phyloP scores from a whole-genome alignment of 1,139 yeast genomes.

The Taphrina pruni region DNA sequence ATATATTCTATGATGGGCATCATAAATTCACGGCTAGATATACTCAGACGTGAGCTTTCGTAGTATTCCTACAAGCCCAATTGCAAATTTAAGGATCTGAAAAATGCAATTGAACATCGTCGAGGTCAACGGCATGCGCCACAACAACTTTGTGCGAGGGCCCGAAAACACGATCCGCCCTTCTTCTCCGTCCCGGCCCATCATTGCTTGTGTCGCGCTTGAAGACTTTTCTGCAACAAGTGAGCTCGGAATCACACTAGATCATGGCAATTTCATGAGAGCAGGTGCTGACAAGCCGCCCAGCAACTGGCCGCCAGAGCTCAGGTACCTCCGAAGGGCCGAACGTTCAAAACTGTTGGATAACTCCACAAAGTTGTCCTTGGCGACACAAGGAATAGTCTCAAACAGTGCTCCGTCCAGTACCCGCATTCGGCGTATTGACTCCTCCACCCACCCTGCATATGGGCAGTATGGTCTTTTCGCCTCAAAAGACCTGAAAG shows the following conservation, averaged over 20 bases:
- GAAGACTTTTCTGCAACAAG: too few relatives aligned
- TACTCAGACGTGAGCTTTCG: too few relatives aligned
- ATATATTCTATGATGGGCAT: too few relatives aligned
- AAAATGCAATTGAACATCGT: too few relatives aligned
- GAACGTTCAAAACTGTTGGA: background rate
- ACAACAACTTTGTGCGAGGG: too few relatives aligned
- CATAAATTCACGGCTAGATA: too few relatives aligned
- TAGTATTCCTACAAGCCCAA: too few relatives aligned
- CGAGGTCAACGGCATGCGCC: too few relatives aligned
- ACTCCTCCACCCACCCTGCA: slow-evolving; percentile 49
- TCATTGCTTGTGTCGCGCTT: too few relatives aligned
- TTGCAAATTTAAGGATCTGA: too few relatives aligned
- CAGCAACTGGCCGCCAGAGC: slow-evolving; percentile 11
- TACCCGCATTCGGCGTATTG: slow-evolving; percentile 41
- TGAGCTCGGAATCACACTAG: background rate
- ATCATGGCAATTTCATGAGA: background rate
- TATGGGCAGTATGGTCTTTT: slow-evolving; percentile 49
- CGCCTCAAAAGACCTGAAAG: slow-evolving; percentile 47
- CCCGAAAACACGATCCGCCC: too few relatives aligned
- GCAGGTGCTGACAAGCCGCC: slow-evolving; percentile 3
- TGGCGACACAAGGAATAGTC: slow-evolving; percentile 9
- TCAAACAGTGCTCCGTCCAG: slow-evolving; percentile 6
- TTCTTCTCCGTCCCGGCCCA: too few relatives aligned
- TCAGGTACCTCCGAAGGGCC: slow-evolving; percentile 13
- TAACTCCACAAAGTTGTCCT: background rate